Percentiles rank a stretch among this genome's conserved stretches.
These are phyloP conservation scores for Metschnikowia vanudenii DNA, from an alignment of 805 yeast genomes.

Conservation along the genomic window DNA sequence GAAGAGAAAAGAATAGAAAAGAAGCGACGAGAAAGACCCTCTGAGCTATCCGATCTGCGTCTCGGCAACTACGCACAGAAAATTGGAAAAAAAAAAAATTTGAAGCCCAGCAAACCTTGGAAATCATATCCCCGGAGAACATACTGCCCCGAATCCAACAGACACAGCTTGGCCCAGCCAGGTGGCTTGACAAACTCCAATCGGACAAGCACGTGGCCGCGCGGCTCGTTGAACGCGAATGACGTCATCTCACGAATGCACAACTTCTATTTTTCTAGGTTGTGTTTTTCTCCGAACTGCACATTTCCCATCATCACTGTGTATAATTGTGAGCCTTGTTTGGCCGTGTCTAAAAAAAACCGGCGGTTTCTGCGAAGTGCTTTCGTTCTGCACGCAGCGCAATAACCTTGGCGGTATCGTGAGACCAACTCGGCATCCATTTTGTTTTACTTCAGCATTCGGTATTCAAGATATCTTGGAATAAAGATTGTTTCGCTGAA, in stretches of 20 bases:
- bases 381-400: slow-evolving; percentile 6
- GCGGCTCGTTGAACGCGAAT: background rate
- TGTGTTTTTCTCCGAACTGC: background rate
- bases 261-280: background rate
- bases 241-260: background rate
- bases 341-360: background rate
- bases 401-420: slow-evolving; percentile 6
- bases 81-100: too few species aligned
- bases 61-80: too few species aligned
- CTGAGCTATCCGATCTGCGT: too few species aligned
- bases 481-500: background rate
- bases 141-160: too few species aligned
- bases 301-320: background rate
- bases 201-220: background rate
- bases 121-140: too few species aligned
- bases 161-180: background rate
- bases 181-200: background rate
- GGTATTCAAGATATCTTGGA: background rate
- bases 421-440: background rate
- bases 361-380: slow-evolving; percentile 1
- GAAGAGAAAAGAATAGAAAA: background rate
- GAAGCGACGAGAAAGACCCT: too few species aligned
- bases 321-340: background rate
- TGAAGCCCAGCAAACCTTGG: too few species aligned
- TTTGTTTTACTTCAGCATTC: background rate